Percentiles rank a stretch among this genome's conserved stretches.
phyloP scores from a whole-genome alignment of 2,329 filamentous ascomycete genomes.

The Aureobasidium lini region DNA sequence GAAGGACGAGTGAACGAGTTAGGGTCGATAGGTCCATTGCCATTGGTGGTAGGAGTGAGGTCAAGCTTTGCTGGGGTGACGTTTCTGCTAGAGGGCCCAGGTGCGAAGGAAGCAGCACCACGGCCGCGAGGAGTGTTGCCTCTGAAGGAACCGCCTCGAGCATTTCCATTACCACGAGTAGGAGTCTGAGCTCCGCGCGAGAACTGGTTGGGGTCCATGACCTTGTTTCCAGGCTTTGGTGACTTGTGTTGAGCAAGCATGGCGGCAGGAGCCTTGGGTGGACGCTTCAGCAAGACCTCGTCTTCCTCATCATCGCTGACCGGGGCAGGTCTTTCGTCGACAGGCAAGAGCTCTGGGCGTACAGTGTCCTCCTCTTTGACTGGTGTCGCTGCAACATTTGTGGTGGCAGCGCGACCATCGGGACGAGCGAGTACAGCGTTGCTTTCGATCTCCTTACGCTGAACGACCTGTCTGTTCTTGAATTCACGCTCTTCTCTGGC shows the following conservation, averaged over 20 bases:
- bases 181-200: conserved; percentile 28
- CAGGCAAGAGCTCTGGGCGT: conserved; percentile 11
- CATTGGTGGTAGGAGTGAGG: neutral
- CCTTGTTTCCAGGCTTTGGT: conserved; percentile 14
- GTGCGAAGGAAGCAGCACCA: neutral
- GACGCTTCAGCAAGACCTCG: conserved; percentile 21
- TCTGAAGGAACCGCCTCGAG: conserved; percentile 20
- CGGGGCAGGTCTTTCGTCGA: conserved; percentile 12
- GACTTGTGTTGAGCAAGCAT: conserved; percentile 23
- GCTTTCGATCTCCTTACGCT: conserved; percentile 17
- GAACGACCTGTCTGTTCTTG: conserved; percentile 28
- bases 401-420: neutral
- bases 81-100: neutral
- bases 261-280: conserved; percentile 26
- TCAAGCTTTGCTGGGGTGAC: neutral
- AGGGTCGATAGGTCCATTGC: conserved; percentile 28
- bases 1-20: conserved; percentile 30
- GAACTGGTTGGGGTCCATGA: conserved; percentile 44
- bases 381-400: neutral
- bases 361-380: neutral
- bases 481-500: conserved; percentile 43
- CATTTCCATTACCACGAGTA: conserved; percentile 16
- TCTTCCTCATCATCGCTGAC: conserved; percentile 18
- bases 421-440: conserved; percentile 4
- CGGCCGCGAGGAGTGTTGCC: conserved; percentile 20